Percentiles rank a stretch among this genome's conserved stretches.
Evolutionary conservation across 108 stramenopile species (phyloP).

Genomic region (Fragilaria radians): DNA sequence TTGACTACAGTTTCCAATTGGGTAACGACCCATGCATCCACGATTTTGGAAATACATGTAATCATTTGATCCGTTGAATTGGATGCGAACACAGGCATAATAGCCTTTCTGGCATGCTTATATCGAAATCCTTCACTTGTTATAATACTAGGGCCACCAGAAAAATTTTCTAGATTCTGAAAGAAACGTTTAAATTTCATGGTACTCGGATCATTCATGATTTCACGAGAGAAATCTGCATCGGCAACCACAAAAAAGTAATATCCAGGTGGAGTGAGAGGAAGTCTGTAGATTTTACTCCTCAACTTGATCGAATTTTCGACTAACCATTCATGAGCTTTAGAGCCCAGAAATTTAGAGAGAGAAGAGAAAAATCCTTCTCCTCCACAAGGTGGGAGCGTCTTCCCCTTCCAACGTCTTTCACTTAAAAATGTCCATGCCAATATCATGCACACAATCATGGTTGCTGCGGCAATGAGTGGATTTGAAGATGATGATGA

Average conservation of each 20-base stretch:
- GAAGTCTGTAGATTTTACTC: too few relatives aligned
- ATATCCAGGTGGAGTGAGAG: too few relatives aligned
- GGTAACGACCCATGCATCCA: slow-evolving; percentile 32
- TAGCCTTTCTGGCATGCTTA: slow-evolving; percentile 33
- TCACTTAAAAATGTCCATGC: too few relatives aligned
- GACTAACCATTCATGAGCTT: too few relatives aligned
- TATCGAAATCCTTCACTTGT: slow-evolving; percentile 31
- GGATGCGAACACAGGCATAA: slow-evolving; percentile 29
- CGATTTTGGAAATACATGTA: slow-evolving; percentile 13
- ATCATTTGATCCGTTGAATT: slow-evolving; percentile 31
- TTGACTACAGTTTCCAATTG: slow-evolving; percentile 11
- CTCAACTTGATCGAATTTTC: too few relatives aligned
- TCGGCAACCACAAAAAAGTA: slow-evolving; percentile 16
- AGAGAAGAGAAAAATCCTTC: too few relatives aligned
- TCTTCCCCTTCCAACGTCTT: too few relatives aligned
- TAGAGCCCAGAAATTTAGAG: too few relatives aligned
- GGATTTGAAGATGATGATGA: too few relatives aligned
- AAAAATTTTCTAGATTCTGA: slow-evolving; percentile 11
- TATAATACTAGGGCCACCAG: slow-evolving; percentile 25
- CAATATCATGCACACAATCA: too few relatives aligned
- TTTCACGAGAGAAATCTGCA: slow-evolving; percentile 23
- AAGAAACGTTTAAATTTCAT: slow-evolving; percentile 14
- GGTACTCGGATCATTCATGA: slow-evolving; percentile 26
- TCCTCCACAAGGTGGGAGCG: too few relatives aligned
- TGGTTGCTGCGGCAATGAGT: too few relatives aligned